Evolutionary conservation across 139 green algal species (phyloP).

Genomic region (Deuterostichococcus epilithicus): DNA sequence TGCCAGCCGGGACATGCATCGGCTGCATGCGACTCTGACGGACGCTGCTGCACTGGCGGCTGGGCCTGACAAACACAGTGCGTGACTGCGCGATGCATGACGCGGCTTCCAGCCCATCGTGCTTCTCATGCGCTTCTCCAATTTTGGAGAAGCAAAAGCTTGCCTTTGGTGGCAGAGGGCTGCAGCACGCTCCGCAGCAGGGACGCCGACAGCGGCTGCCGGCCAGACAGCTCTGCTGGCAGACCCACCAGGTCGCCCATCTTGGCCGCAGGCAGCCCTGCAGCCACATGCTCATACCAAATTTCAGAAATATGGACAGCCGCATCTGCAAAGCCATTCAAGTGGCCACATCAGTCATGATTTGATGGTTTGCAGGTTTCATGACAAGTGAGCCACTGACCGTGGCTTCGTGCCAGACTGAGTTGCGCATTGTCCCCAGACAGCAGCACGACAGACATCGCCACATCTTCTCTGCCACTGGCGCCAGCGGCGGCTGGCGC

Average conservation of each 20-base stretch:
- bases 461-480: background rate
- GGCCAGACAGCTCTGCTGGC: background rate
- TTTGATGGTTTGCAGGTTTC: background rate
- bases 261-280: conserved; percentile 51
- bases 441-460: conserved; percentile 65
- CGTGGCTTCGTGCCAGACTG: conserved; percentile 53
- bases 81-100: background rate
- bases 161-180: conserved; percentile 1
- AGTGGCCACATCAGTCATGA: background rate
- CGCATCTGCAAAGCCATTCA: background rate
- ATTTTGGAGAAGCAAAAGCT: background rate
- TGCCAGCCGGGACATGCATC: background rate
- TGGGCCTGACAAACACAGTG: background rate
- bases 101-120: background rate
- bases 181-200: conserved; percentile 19
- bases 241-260: conserved; percentile 17
- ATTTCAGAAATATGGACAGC: too few relatives aligned
- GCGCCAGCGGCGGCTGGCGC: background rate
- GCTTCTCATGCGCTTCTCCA: background rate
- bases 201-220: conserved; percentile 1
- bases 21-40: background rate
- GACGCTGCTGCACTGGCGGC: background rate
- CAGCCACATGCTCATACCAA: too few relatives aligned
- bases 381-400: background rate
- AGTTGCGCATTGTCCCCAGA: conserved; percentile 75